Evolutionary conservation across 1,139 yeast genomes (phyloP).

Genomic region (Yamadazyma blattariae): DNA sequence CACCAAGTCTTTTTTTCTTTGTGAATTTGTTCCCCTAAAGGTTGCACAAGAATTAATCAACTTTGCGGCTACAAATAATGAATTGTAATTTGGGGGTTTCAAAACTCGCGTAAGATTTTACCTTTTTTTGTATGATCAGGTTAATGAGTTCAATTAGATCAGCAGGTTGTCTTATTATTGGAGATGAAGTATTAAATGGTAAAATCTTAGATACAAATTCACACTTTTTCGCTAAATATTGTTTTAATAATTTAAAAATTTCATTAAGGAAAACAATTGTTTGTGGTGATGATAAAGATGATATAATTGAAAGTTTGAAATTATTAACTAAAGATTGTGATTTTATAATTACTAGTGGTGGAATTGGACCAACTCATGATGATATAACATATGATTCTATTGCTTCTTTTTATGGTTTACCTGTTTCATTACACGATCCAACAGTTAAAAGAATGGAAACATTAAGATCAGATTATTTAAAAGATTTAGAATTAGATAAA

Average conservation of each 20-base stretch:
- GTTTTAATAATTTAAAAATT: conserved; percentile 51
- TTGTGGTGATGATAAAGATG: conserved; percentile 72
- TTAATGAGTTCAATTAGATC: conserved; percentile 13
- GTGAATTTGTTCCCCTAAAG: too few species aligned
- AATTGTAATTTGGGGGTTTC: too few species aligned
- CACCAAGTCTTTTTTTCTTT: too few species aligned
- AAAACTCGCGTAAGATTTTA: too few species aligned
- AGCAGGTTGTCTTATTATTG: conserved; percentile 62
- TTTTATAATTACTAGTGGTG: conserved; percentile 76
- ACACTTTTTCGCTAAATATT: conserved; percentile 61
- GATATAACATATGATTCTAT: conserved; percentile 78
- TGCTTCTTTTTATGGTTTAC: conserved; percentile 58
- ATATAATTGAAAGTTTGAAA: conserved; percentile 54
- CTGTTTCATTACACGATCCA: conserved; percentile 50
- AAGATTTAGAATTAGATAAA: conserved; percentile 42
- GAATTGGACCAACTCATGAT: conserved; percentile 88
- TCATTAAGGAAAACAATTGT: conserved; percentile 65
- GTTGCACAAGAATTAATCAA: too few species aligned
- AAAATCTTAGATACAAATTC: conserved; percentile 82
- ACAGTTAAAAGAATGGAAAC: conserved; percentile 60
- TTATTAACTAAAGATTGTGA: conserved; percentile 52
- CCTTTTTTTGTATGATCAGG: neutral
- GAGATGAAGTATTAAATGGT: conserved; percentile 88
- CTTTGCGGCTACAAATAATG: too few species aligned
- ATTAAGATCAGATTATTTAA: conserved; percentile 41